Evolutionary conservation across 83 land plant species (phyloP).

Genomic region (Picea abies): DNA sequence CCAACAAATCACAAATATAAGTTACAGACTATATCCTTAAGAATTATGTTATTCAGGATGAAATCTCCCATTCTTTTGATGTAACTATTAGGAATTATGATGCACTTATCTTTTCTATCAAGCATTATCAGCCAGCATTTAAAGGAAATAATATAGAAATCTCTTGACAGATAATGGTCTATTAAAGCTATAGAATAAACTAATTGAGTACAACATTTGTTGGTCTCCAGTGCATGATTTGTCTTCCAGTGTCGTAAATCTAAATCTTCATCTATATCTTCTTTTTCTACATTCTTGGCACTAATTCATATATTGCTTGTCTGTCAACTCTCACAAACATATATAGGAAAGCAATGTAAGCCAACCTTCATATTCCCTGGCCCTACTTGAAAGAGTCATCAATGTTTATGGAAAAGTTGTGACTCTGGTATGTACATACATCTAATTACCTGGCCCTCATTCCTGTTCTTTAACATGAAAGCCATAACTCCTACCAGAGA

Average conservation of each 20-base stretch:
- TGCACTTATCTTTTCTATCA: neutral
- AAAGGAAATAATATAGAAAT: neutral
- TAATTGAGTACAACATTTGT: neutral
- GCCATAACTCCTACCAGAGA: neutral
- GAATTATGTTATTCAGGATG: neutral
- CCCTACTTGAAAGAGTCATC: neutral
- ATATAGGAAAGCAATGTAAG: neutral
- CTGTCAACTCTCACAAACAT: neutral
- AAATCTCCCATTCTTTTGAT: neutral
- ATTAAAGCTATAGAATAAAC: neutral
- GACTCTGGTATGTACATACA: neutral
- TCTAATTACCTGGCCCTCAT: neutral
- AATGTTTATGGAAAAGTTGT: neutral
- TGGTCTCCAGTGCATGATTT: too few species aligned
- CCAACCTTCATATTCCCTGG: neutral
- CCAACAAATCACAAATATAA: neutral
- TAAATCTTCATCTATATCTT: neutral
- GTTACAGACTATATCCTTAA: neutral
- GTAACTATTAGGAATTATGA: neutral
- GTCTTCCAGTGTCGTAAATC: too few species aligned
- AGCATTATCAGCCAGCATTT: neutral
- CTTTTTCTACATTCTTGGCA: neutral
- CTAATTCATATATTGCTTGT: neutral
- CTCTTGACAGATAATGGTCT: too few species aligned
- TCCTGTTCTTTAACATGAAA: neutral